Evolutionary conservation across 2,329 filamentous ascomycete genomes (phyloP).

Genomic region (Penicillium oxalicum): DNA sequence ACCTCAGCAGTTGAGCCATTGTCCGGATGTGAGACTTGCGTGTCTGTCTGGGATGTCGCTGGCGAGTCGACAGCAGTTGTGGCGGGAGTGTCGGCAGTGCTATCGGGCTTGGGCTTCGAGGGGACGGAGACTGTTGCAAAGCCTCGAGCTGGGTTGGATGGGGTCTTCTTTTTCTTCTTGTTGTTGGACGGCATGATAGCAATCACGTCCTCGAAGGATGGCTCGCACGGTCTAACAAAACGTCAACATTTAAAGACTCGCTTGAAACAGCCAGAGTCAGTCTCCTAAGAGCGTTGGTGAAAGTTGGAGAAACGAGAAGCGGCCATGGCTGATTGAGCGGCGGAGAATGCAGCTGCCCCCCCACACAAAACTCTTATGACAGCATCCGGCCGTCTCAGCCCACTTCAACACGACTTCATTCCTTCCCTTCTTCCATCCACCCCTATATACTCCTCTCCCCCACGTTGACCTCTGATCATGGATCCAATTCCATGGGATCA

Average conservation of each 20-base stretch:
- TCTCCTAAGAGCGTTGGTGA: conserved; percentile 7
- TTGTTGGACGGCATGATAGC: conserved; percentile 61
- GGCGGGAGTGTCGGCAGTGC: conserved; percentile 28
- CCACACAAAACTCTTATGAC: conserved; percentile 40
- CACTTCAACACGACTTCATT: conserved; percentile 18
- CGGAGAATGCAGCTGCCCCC: conserved; percentile 19
- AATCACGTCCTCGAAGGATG: background rate
- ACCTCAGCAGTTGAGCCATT: conserved; percentile 12
- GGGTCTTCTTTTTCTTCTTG: conserved; percentile 89
- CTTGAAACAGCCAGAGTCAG: background rate
- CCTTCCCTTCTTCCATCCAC: conserved; percentile 11
- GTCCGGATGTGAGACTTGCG: conserved; percentile 18
- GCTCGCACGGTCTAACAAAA: too few relatives aligned
- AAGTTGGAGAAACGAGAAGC: conserved; percentile 13
- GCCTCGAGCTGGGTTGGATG: conserved; percentile 79
- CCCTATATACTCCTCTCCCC: conserved; percentile 26
- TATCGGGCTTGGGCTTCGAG: conserved; percentile 62
- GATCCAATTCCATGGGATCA: conserved; percentile 42
- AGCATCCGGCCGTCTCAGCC: conserved; percentile 28
- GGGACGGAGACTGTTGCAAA: conserved; percentile 92
- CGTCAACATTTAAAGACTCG: background rate
- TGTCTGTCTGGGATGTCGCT: conserved; percentile 28
- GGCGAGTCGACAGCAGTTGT: conserved; percentile 25
- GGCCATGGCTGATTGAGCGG: conserved; percentile 16
- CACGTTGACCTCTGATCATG: conserved; percentile 33